Evolutionary conservation across 1,284 basidiomycete genomes (phyloP), one percentile per base, ranked within the genome.

Genomic region (Ganoderma lingzhi): DNA sequence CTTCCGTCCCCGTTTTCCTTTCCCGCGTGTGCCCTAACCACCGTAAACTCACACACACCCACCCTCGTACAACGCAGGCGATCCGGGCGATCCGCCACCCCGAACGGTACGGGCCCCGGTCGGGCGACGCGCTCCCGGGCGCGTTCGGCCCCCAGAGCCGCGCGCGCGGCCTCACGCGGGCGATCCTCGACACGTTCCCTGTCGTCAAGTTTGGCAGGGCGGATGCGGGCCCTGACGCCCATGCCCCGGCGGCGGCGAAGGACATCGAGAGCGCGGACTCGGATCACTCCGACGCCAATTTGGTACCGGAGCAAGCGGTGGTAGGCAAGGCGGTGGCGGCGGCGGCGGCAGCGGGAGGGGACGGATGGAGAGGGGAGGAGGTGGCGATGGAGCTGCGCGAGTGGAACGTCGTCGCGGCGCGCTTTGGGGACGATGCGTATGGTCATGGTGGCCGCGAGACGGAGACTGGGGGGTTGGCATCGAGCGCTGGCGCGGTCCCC

Each of bases 151-250:
- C 81, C 28, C 93, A 94, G 78, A 92, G 90, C 66, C 89, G 93
- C 8, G 91, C 95, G 0, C 84, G 88, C 53, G 94, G 96, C 1
- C 85, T 98, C 62, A 93, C 93, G 0, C 90, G 94, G 41, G 96
- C 96, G 35, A 96, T 98, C 66, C 84, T 98, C 65, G 96, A 98
- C 76, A 97, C 96, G 0, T 98, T 98, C 83, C 96, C 96, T 1
- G 84, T 97, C 68, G 91, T 97, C 80, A 95, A 96, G 80, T 98
- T 96, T 78, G 89, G 89, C 3, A 70, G 72, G 32, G 44, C 64
- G 17, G 75, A 77, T 30, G 69, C 62, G 6, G 48, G 48, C 0
- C 66, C 64, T 17, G 19, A 64, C 35, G 68, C 56, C 15, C 19
- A 23, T 19, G 65, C 45, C 19, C 41, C 65, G n/a, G 32, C 39